Evolutionary conservation across 2,329 filamentous ascomycete species (phyloP).

Genomic region (Epichloe festucae): DNA sequence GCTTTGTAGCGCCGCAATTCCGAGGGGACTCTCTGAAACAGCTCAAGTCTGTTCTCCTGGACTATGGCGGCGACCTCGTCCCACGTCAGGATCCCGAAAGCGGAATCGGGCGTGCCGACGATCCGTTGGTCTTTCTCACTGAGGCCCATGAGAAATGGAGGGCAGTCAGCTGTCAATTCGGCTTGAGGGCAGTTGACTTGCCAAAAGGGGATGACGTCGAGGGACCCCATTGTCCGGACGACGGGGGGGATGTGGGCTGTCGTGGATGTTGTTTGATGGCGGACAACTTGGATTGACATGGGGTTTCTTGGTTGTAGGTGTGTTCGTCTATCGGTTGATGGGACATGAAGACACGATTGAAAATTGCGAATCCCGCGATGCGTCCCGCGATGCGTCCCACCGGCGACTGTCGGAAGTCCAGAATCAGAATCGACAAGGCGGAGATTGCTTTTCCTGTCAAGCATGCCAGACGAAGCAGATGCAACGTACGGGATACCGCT

Average conservation of each 20-base stretch:
- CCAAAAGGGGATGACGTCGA: constrained; percentile 52
- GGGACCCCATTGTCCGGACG: constrained; percentile 22
- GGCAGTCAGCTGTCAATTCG: constrained; percentile 54
- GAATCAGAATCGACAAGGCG: background rate
- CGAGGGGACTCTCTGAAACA: constrained; percentile 64
- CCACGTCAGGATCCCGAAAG: constrained; percentile 57
- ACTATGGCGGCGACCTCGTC: constrained; percentile 51
- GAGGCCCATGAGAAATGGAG: constrained; percentile 52
- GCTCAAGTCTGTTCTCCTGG: constrained; percentile 52
- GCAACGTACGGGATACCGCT: no score
- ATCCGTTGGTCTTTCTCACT: constrained; percentile 56
- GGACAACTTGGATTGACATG: background rate
- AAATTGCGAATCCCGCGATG: background rate
- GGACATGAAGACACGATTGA: background rate
- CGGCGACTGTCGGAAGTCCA: background rate
- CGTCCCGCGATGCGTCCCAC: background rate
- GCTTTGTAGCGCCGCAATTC: constrained; percentile 66
- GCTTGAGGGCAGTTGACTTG: constrained; percentile 60
- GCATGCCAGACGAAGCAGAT: no score
- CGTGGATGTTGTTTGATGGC: background rate
- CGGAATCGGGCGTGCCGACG: constrained; percentile 55
- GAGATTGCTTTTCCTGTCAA: background rate
- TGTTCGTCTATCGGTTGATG: no score
- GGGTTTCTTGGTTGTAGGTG: no score
- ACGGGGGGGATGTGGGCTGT: background rate